Evolutionary conservation across 192 early-diverging fungal species (phyloP).

Genomic region (Lobulomyces angularis): DNA sequence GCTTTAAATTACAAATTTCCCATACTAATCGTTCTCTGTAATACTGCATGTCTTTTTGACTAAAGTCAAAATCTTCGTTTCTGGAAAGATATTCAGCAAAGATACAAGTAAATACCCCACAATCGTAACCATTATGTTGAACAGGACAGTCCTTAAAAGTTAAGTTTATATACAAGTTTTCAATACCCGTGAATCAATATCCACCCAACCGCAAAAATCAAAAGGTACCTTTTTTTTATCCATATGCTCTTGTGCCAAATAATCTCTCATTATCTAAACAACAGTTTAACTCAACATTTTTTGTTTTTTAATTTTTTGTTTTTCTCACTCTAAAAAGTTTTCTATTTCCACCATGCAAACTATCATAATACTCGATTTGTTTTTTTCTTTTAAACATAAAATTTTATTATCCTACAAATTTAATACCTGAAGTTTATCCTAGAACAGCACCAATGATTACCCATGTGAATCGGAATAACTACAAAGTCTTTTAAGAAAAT

Average conservation of each 20-base stretch:
- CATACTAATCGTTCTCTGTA: constrained; percentile 61
- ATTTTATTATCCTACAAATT: too few relatives aligned
- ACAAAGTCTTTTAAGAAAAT: constrained; percentile 67
- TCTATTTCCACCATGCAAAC: constrained; percentile 53
- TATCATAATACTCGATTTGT: constrained; percentile 70
- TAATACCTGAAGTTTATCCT: constrained; percentile 46
- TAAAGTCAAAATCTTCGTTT: constrained; percentile 53
- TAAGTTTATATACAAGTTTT: neutral
- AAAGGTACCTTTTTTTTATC: constrained; percentile 59
- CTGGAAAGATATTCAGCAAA: constrained; percentile 68
- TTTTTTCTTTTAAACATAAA: too few relatives aligned
- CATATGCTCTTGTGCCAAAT: constrained; percentile 54
- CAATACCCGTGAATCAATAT: constrained; percentile 34
- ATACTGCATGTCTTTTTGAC: constrained; percentile 57
- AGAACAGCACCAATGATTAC: constrained; percentile 62
- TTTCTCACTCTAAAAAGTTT: constrained; percentile 29
- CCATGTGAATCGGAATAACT: constrained; percentile 73
- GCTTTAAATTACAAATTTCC: constrained; percentile 50
- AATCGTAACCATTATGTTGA: constrained; percentile 84
- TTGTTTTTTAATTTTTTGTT: neutral
- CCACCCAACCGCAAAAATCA: constrained; percentile 54
- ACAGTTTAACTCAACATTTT: neutral
- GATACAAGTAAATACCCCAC: constrained; percentile 83
- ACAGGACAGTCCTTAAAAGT: constrained; percentile 54
- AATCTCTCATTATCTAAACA: constrained; percentile 41